phyloP scores from a whole-genome alignment of 164 flowering plant species.

The Annona squamosa region DNA sequence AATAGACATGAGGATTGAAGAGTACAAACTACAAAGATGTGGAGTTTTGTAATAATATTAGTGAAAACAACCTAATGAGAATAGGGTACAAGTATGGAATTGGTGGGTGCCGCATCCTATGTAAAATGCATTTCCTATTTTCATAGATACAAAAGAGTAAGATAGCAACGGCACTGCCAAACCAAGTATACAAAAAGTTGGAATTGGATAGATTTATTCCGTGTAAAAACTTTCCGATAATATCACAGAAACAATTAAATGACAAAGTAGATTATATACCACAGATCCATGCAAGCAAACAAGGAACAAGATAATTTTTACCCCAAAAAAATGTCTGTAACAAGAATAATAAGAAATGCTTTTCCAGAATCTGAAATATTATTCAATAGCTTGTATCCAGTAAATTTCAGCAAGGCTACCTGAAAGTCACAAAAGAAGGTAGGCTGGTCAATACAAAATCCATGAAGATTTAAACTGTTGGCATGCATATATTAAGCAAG shows the following conservation, averaged over 20 bases:
- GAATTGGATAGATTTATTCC: too few relatives aligned
- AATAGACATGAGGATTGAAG: too few relatives aligned
- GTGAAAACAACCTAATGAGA: too few relatives aligned
- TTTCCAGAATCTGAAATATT: slow-evolving; percentile 89
- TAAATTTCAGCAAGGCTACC: slow-evolving; percentile 97
- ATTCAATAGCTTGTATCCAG: slow-evolving; percentile 81
- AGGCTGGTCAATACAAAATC: neutral
- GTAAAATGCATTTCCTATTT: too few relatives aligned
- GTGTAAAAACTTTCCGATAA: too few relatives aligned
- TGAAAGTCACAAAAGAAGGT: slow-evolving; percentile 28
- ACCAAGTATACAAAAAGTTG: too few relatives aligned
- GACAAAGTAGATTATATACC: neutral
- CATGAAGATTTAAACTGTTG: neutral
- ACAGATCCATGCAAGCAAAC: neutral
- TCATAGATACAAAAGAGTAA: too few relatives aligned
- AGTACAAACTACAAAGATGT: too few relatives aligned
- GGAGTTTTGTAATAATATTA: too few relatives aligned
- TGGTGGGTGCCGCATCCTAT: too few relatives aligned
- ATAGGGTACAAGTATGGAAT: too few relatives aligned
- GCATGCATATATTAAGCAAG: neutral
- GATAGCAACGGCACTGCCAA: too few relatives aligned
- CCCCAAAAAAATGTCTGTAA: slow-evolving; percentile 96
- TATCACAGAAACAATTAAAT: neutral
- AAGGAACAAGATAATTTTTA: slow-evolving; percentile 24
- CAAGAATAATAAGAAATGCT: slow-evolving; percentile 85